Evolutionary conservation across 2,329 filamentous ascomycete genomes (phyloP), one percentile per base, ranked within the genome.

Genomic region (Penicillium sp.): DNA sequence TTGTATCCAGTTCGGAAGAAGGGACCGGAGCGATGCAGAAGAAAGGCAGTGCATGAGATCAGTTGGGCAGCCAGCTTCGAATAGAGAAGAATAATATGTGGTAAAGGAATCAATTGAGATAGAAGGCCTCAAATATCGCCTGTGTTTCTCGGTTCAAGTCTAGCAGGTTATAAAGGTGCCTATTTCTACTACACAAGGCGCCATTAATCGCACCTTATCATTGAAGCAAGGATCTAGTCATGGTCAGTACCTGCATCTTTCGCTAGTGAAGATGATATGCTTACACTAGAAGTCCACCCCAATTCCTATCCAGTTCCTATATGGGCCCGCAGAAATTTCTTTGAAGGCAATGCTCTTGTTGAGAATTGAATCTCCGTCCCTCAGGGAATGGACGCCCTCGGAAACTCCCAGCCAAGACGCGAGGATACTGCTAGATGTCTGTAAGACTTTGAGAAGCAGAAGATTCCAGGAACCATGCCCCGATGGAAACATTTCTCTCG

Each of bases 1-100:
- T 34, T 47, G 18, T 34, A 53, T 9, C 42, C 24, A 53, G 9
- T 46, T 46, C 20, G 50, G 50, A 46, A 53, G 35, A 47, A 53
- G 50, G 18, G 26, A 47, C 35, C 14, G 2, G 18, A 53, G 42
- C 42, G 50, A 40, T 5, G 4, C 13, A 40, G 43, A 47, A 53
- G 50, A 31, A 34, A 53, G 24, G 26, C 35, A 46, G 10, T 46
- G 24, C 26, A 53, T 53, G 9, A 39, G 50, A 42, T 14, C 16
- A 24, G 16, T 38, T 37, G 5, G 44, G 16, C 9, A 22, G 22
- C 22, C 22, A 22, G 22, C 22, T 22, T 22, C 22, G 18, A 39
- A 13, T 46, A 18, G 22, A 32, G 34, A 46, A 52, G 22, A 45
- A 0, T 22, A 46, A n/a, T 53, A 39, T 53, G 2, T 24, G 22